Evolutionary conservation across 176 grass and related monocot genomes (phyloP), one percentile per base, ranked within the genome.

Genomic region (Carex scoparia): DNA sequence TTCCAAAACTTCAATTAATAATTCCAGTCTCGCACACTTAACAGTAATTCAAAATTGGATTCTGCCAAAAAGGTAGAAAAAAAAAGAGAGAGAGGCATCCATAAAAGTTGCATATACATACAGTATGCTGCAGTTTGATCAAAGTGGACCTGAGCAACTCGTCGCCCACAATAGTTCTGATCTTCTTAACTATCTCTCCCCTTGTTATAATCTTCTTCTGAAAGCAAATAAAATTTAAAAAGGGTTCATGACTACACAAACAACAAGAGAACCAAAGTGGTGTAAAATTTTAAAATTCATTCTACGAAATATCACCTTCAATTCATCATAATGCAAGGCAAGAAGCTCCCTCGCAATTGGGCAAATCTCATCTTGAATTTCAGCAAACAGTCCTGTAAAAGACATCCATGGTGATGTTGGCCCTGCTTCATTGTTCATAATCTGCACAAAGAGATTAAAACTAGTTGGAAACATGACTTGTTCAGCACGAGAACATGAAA

Each of bases 351-450:
- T 94, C 55, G 90, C 80, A 37, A 91, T 83, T 13, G 84, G 85
- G 63, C 90, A 89, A 74, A 94, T 79, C 31, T 55, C 84, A n/a
- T 86, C 85, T 83, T 97, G 83, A 82, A 94, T 92, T 60, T 79
- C 86, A 61, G 68, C 79, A 88, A 92, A 97, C 3, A 97, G 80
- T 56, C 85, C 80, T 82, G 32, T 80, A 69, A 94, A 94, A 37
- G 92, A 86, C 86, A 92, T 90, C 90, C 94, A 94, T 81, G 92
- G 90, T 18, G 94, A 89, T 11, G 33, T 91, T 78, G 90, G 92
- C 57, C 92, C 92, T 65, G 73, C 40, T 84, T 67, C 63, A 78
- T 89, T 84, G 75, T 71, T 78, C 5, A 56, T 89, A 81, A 89
- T 48, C 91, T 91, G 84, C 70, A 69, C 30, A 83, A 35, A 86